phyloP scores from a whole-genome alignment of 768 basidiomycete genomes.

The Dioszegia hungarica region DNA sequence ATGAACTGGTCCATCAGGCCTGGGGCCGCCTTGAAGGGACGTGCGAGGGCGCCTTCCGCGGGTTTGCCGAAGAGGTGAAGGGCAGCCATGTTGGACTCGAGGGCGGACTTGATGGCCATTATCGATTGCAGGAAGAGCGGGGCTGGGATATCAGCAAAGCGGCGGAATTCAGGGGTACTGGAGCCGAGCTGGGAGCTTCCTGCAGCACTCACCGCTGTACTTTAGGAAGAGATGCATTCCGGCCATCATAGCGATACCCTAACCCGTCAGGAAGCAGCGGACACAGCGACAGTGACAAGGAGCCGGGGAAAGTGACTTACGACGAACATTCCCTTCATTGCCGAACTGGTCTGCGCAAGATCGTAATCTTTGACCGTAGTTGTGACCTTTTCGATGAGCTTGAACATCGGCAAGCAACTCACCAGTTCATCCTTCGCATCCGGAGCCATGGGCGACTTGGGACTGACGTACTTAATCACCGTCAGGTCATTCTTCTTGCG shows the following conservation, averaged over 20 bases:
- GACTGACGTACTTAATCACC: constrained; percentile 91
- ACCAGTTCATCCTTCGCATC: constrained; percentile 29
- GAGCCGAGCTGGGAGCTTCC: no score
- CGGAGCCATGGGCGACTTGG: constrained; percentile 70
- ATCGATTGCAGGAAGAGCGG: constrained; percentile 87
- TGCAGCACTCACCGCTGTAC: constrained; percentile 92
- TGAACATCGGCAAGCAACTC: no score
- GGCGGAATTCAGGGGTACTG: no score
- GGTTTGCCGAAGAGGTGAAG: constrained; percentile 75
- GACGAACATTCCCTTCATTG: constrained; percentile 50
- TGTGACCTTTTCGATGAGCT: constrained; percentile 73
- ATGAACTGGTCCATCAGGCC: constrained; percentile 60
- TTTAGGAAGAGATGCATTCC: constrained; percentile 92
- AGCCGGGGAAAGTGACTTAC: no score
- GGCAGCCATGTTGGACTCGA: constrained; percentile 58
- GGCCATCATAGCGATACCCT: constrained; percentile 76
- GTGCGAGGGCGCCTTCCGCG: constrained; percentile 78
- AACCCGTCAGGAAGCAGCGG: constrained; percentile 50
- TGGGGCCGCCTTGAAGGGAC: constrained; percentile 73
- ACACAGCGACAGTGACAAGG: no score
- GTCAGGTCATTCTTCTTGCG: constrained; percentile 93
- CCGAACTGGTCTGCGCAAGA: constrained; percentile 75
- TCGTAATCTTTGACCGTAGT: constrained; percentile 94
- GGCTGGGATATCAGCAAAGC: constrained; percentile 53
- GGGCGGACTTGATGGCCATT: constrained; percentile 88